phyloP scores from a whole-genome alignment of 176 grass and related monocot genomes.

The Leersia perrieri region DNA sequence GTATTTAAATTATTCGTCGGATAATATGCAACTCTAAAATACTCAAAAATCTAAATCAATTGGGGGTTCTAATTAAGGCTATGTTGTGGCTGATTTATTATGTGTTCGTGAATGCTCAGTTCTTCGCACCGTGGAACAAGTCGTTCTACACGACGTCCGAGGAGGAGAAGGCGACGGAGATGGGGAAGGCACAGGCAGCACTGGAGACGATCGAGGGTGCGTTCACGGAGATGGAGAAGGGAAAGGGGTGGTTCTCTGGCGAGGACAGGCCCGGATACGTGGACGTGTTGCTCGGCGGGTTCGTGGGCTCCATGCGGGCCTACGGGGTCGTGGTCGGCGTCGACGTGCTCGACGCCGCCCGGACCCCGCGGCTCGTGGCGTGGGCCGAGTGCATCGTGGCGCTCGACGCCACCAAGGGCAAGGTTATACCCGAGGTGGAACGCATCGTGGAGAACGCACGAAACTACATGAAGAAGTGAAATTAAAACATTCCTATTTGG shows the following conservation, averaged over 20 bases:
- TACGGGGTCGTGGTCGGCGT: not conserved
- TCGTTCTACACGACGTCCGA: not conserved
- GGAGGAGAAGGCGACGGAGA: constrained; percentile 20
- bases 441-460: constrained; percentile 16
- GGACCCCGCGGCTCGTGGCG: constrained; percentile 23
- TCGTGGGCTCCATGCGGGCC: constrained; percentile 24
- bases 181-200: not conserved
- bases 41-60: no score
- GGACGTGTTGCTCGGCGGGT: constrained; percentile 31
- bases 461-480: no score
- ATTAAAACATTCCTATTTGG: no score
- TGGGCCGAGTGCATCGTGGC: constrained; percentile 31
- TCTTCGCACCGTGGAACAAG: not conserved
- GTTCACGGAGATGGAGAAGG: constrained; percentile 14
- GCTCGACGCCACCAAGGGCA: constrained; percentile 29
- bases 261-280: constrained; percentile 28
- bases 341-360: constrained; percentile 36
- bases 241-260: constrained; percentile 45
- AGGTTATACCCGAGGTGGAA: constrained; percentile 33
- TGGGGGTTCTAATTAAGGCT: no score
- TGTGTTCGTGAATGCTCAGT: no score
- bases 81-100: no score
- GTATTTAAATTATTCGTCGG: no score
- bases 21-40: no score
- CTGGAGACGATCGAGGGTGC: constrained; percentile 35